phyloP scores from a whole-genome alignment of 208 protist species.

The Leishmania major region DNA sequence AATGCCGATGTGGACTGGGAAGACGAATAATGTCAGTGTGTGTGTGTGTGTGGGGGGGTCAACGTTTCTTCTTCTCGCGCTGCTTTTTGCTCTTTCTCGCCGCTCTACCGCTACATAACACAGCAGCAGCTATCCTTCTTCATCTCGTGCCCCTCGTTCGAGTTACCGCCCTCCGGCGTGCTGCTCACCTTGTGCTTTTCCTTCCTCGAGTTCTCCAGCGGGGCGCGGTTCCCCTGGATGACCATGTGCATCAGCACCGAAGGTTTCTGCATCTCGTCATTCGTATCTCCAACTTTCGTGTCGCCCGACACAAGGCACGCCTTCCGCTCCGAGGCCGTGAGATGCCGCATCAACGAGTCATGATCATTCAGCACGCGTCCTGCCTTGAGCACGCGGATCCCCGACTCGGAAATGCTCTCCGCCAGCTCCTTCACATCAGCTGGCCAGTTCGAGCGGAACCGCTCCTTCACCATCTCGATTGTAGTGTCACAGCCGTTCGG shows the following conservation, averaged over 20 bases:
- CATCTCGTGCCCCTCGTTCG: conserved; percentile 28
- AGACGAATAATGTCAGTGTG: too few species aligned
- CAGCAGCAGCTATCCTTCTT: conserved; percentile 54
- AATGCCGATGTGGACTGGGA: neutral
- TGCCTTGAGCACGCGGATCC: conserved; percentile 68
- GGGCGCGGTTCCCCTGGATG: conserved; percentile 29
- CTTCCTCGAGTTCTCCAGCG: conserved; percentile 17
- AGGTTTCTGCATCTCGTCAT: conserved; percentile 35
- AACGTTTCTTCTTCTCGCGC: neutral
- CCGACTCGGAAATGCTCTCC: conserved; percentile 31
- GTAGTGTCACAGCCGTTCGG: conserved; percentile 49
- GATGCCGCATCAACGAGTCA: conserved; percentile 34
- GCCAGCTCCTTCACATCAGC: conserved; percentile 56
- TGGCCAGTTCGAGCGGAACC: conserved; percentile 70
- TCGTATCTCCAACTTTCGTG: conserved; percentile 9
- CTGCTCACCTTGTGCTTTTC: conserved; percentile 20
- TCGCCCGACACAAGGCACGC: conserved; percentile 26
- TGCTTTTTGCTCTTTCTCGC: neutral
- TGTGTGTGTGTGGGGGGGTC: too few species aligned
- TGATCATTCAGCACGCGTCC: conserved; percentile 55
- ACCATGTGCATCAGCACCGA: conserved; percentile 70
- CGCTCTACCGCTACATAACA: conserved; percentile 34
- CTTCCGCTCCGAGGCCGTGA: conserved; percentile 40
- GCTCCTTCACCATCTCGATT: conserved; percentile 38
- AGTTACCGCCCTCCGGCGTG: conserved; percentile 19